A percentile compares a stretch with the other conserved stretches of the same genome.
These are phyloP conservation scores for Colletotrichum horii DNA, from an alignment of 2,329 filamentous ascomycete species.

Conservation along the genomic window DNA sequence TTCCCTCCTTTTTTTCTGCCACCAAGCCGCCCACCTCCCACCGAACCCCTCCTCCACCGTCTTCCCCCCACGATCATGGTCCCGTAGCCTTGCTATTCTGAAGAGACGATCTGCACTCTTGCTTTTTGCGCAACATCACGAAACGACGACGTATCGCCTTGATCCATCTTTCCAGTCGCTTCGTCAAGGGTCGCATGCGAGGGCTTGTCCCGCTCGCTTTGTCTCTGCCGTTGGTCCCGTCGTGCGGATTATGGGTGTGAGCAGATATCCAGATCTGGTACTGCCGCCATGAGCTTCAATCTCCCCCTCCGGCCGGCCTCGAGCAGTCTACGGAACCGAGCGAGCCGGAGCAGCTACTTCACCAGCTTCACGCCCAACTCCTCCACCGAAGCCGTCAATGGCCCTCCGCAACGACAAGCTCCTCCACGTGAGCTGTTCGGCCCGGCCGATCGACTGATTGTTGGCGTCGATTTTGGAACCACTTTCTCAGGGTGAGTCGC, in stretches of 20 bases:
- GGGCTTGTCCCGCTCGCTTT: slow-evolving; percentile 16
- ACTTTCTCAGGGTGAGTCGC: slow-evolving; percentile 75
- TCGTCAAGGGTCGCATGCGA: background rate
- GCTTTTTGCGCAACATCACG: background rate
- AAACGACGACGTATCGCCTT: background rate
- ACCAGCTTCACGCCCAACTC: slow-evolving; percentile 59
- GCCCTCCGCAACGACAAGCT: slow-evolving; percentile 60
- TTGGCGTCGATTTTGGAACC: slow-evolving; percentile 85
- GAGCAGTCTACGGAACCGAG: slow-evolving; percentile 55
- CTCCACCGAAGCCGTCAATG: slow-evolving; percentile 67
- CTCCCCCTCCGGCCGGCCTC: slow-evolving; percentile 55
- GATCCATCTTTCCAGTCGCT: background rate
- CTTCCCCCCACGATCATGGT: slow-evolving; percentile 17
- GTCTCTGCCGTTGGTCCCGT: background rate
- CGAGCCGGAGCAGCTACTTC: slow-evolving; percentile 62
- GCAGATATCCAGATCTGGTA: slow-evolving; percentile 7
- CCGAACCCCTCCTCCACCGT: slow-evolving; percentile 18
- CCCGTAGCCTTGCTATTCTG: slow-evolving; percentile 17
- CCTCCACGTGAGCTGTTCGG: slow-evolving; percentile 54
- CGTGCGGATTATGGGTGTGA: slow-evolving; percentile 18
- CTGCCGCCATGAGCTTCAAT: slow-evolving; percentile 52
- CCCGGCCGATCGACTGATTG: slow-evolving; percentile 69
- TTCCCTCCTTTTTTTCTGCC: slow-evolving; percentile 15
- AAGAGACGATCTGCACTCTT: slow-evolving; percentile 12
- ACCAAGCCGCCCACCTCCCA: slow-evolving; percentile 4